phyloP scores from a whole-genome alignment of 345 rosid genomes.

The Alliaria petiolata region DNA sequence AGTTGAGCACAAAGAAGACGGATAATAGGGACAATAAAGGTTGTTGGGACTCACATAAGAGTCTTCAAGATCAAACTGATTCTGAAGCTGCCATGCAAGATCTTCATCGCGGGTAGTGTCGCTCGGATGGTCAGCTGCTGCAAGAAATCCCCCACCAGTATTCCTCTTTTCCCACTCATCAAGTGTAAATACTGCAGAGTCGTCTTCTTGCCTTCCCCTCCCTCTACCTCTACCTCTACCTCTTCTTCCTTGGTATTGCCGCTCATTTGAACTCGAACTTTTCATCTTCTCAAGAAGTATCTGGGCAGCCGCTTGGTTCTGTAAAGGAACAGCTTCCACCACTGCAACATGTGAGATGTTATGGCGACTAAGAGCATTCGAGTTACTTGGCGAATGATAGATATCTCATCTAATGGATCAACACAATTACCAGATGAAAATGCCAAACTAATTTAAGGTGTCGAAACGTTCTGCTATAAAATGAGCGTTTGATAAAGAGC shows the following conservation, averaged over 20 bases:
- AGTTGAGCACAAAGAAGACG: background rate
- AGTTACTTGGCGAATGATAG: background rate
- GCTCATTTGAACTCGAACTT: constrained; percentile 42
- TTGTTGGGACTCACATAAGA: constrained; percentile 44
- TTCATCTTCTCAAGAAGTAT: constrained; percentile 83
- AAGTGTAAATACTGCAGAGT: constrained; percentile 50
- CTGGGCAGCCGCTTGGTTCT: constrained; percentile 94
- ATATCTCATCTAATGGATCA: background rate
- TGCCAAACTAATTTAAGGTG: background rate
- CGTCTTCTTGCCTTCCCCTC: constrained; percentile 64
- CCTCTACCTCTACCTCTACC: constrained; percentile 51
- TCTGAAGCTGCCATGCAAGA: constrained; percentile 82
- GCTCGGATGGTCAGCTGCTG: constrained; percentile 31
- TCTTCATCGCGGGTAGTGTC: constrained; percentile 62
- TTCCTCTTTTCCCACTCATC: constrained; percentile 76
- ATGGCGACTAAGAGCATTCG: background rate
- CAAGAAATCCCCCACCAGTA: constrained; percentile 28
- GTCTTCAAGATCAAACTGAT: constrained; percentile 78
- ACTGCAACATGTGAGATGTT: constrained; percentile 38
- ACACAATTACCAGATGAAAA: background rate
- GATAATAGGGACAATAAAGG: constrained; percentile 39
- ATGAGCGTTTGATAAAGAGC: background rate
- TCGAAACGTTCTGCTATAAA: background rate
- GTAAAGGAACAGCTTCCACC: constrained; percentile 64
- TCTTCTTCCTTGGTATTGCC: constrained; percentile 43